Evolutionary conservation across 768 basidiomycete genomes (phyloP).

Genomic region (Amanita thiersii): DNA sequence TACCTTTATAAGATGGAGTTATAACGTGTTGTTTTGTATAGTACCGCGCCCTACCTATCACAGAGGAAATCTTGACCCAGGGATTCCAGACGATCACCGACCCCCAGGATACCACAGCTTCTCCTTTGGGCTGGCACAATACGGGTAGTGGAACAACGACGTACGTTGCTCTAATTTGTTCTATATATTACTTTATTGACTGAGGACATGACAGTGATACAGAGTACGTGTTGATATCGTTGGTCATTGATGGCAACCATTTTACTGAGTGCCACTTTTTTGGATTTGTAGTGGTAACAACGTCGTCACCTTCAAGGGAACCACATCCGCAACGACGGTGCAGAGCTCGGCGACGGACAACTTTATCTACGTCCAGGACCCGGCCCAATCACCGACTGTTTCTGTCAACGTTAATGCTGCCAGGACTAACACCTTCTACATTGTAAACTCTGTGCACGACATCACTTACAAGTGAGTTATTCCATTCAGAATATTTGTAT

Average conservation of each 20-base stretch:
- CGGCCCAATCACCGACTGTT: slow-evolving; percentile 25
- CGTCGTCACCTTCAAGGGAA: slow-evolving; percentile 23
- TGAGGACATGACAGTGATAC: slow-evolving; percentile 9
- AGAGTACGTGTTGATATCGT: not conserved
- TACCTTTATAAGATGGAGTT: not conserved
- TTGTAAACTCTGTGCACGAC: slow-evolving; percentile 54
- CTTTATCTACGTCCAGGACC: slow-evolving; percentile 30
- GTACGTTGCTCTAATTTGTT: not conserved
- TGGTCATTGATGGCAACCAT: not conserved
- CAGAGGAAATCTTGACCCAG: slow-evolving; percentile 38
- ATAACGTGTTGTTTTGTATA: slow-evolving; percentile 13
- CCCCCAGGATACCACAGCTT: slow-evolving; percentile 41
- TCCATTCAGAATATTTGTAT: not conserved
- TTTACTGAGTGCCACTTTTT: not conserved
- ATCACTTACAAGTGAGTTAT: slow-evolving; percentile 17
- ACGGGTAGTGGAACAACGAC: not conserved
- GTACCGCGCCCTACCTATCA: slow-evolving; percentile 39
- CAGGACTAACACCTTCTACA: slow-evolving; percentile 48
- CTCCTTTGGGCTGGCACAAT: slow-evolving; percentile 46
- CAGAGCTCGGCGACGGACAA: slow-evolving; percentile 27
- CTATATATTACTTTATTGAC: not conserved
- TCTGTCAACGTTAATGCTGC: slow-evolving; percentile 41
- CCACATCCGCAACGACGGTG: slow-evolving; percentile 17
- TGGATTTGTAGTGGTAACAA: slow-evolving; percentile 20
- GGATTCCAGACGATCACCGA: slow-evolving; percentile 38